These are phyloP conservation scores for Globisporangium radiosum DNA, from an alignment of 352 stramenopile genomes.

Conservation along the genomic window DNA sequence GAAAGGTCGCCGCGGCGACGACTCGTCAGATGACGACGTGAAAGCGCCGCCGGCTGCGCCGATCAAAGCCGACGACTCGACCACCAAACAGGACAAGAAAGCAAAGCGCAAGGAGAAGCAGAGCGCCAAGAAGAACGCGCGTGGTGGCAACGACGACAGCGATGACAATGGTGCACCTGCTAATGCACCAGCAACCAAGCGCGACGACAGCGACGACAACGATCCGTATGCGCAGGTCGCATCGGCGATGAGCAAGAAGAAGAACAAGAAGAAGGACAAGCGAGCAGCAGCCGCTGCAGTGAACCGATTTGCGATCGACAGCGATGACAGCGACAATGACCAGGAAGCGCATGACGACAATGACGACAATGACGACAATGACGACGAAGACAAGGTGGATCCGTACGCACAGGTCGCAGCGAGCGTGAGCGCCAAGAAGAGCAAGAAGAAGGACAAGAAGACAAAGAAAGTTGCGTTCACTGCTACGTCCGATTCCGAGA, in stretches of 20 bases:
- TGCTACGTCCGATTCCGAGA: slow-evolving; percentile 16
- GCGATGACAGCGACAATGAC: slow-evolving; percentile 28
- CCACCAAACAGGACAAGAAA: slow-evolving; percentile 59
- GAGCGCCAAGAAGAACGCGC: slow-evolving; percentile 51
- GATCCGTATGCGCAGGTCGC: slow-evolving; percentile 58
- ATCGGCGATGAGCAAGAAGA: slow-evolving; percentile 54
- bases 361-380: slow-evolving; percentile 13
- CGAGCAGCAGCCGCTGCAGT: neutral
- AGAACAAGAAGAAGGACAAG: slow-evolving; percentile 68
- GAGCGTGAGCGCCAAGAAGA: slow-evolving; percentile 43
- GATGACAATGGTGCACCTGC: slow-evolving; percentile 16
- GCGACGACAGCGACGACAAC: slow-evolving; percentile 31
- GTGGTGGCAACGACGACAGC: slow-evolving; percentile 39
- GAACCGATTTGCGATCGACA: slow-evolving; percentile 29
- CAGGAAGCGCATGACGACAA: slow-evolving; percentile 12
- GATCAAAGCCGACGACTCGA: slow-evolving; percentile 19
- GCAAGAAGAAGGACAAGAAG: slow-evolving; percentile 47
- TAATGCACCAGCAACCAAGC: neutral
- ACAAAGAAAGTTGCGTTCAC: slow-evolving; percentile 32
- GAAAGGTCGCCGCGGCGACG: slow-evolving; percentile 64
- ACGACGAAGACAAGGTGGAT: slow-evolving; percentile 25
- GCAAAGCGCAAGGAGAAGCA: slow-evolving; percentile 73
- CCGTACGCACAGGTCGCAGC: slow-evolving; percentile 30
- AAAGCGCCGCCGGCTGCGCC: slow-evolving; percentile 18
- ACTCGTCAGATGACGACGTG: slow-evolving; percentile 65